phyloP scores from a whole-genome alignment of 2,329 filamentous ascomycete genomes.

The Penicillium verrucosum region DNA sequence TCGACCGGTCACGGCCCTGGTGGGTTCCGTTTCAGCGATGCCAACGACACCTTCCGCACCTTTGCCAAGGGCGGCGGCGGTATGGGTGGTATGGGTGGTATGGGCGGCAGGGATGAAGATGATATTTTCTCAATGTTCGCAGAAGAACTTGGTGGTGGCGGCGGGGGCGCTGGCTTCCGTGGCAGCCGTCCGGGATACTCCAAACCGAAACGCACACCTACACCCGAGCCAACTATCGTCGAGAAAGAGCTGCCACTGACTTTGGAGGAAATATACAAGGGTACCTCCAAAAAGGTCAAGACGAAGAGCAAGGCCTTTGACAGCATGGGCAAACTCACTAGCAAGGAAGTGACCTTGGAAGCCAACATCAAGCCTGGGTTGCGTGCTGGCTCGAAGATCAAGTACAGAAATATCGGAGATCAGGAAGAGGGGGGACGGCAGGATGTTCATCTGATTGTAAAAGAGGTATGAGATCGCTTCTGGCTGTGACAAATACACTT shows the following conservation, averaged over 20 bases:
- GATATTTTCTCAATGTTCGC: conserved; percentile 54
- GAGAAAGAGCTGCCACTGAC: conserved; percentile 78
- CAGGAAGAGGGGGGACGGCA: conserved; percentile 95
- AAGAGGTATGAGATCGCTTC: conserved; percentile 65
- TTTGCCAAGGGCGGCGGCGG: conserved; percentile 65
- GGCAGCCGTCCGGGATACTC: conserved; percentile 25
- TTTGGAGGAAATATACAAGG: conserved; percentile 83
- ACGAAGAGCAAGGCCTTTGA: conserved; percentile 97
- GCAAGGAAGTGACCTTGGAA: conserved; percentile 85
- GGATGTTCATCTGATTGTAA: conserved; percentile 90
- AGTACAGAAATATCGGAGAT: conserved; percentile 95
- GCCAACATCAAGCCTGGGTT: conserved; percentile 94
- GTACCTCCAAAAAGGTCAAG: conserved; percentile 93
- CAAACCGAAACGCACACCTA: conserved; percentile 44
- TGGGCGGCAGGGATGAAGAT: conserved; percentile 50
- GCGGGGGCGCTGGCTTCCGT: conserved; percentile 32
- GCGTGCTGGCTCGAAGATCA: conserved; percentile 97
- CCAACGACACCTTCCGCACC: conserved; percentile 79
- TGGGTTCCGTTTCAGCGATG: conserved; percentile 79
- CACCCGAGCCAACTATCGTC: conserved; percentile 85
- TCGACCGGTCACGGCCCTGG: conserved; percentile 50
- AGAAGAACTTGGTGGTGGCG: conserved; percentile 42
- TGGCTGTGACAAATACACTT: background rate
- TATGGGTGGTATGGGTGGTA: conserved; percentile 38
- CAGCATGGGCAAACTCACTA: conserved; percentile 72